Conservation (phyloP, 2,329 filamentous ascomycete species). For the Rutstroemia sp. region DNA sequence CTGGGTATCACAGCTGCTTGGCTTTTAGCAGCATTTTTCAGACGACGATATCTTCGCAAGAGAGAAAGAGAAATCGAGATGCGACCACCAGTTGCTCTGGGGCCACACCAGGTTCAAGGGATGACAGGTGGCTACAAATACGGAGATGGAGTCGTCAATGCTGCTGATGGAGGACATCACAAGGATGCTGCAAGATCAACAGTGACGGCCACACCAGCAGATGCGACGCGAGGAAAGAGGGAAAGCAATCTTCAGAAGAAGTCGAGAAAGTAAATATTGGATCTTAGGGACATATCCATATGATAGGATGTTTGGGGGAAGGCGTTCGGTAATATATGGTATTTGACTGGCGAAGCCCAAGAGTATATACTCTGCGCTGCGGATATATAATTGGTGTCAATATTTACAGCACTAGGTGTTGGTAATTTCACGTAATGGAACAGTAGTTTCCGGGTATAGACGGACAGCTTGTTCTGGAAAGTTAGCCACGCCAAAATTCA, state of each 20-base stretch:
- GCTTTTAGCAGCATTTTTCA: conserved; percentile 61
- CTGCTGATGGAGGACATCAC: conserved; percentile 8
- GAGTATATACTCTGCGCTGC: background rate
- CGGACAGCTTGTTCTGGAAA: background rate
- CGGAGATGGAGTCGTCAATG: conserved; percentile 15
- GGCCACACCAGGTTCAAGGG: conserved; percentile 31
- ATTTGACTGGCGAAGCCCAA: background rate
- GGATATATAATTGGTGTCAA: conserved; percentile 2
- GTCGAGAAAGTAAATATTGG: conserved; percentile 7
- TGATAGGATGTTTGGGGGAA: background rate
- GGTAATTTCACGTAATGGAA: background rate
- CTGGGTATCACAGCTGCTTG: conserved; percentile 62
- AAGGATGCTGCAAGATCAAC: conserved; percentile 13
- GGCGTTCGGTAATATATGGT: conserved; percentile 1
- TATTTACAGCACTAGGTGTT: conserved; percentile 1
- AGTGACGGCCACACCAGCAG: conserved; percentile 10
- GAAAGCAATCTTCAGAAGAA: conserved; percentile 18
- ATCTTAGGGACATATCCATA: background rate
- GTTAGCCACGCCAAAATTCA: background rate
- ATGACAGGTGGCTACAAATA: conserved; percentile 20
- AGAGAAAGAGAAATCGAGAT: conserved; percentile 45
- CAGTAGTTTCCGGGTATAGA: background rate
- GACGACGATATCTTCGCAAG: conserved; percentile 65
- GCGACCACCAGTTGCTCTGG: conserved; percentile 31
- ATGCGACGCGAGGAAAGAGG: conserved; percentile 11